phyloP scores from a whole-genome alignment of 2,329 filamentous ascomycete genomes.

The Sporothrix pseudoabietina region DNA sequence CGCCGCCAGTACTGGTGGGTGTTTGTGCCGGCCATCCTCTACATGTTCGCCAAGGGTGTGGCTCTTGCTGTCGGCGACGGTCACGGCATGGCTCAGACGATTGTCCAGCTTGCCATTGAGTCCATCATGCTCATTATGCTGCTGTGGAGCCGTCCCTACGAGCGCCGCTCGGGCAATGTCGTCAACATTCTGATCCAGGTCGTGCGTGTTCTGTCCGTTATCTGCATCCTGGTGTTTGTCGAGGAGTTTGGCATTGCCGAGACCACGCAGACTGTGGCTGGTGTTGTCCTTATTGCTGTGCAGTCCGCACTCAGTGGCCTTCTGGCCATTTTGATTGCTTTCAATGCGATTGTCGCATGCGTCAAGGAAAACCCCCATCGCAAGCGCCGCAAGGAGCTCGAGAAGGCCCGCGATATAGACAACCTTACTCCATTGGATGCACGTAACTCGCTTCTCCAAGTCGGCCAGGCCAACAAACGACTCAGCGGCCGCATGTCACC shows the following conservation, averaged over 20 bases:
- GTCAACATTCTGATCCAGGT: conserved; percentile 92
- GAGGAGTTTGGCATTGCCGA: conserved; percentile 87
- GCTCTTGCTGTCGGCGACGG: conserved; percentile 84
- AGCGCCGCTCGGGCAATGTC: conserved; percentile 82
- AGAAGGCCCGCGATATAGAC: conserved; percentile 78
- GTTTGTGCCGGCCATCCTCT: conserved; percentile 85
- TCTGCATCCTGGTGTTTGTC: conserved; percentile 89
- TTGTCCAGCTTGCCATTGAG: conserved; percentile 80
- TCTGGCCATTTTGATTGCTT: conserved; percentile 81
- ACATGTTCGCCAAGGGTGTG: conserved; percentile 86
- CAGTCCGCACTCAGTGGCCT: conserved; percentile 82
- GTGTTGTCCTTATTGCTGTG: conserved; percentile 89
- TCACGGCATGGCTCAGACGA: conserved; percentile 78
- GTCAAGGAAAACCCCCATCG: conserved; percentile 89
- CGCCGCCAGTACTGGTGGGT: conserved; percentile 96
- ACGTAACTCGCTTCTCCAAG: conserved; percentile 75
- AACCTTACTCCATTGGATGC: conserved; percentile 84
- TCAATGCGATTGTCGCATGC: conserved; percentile 83
- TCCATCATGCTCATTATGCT: conserved; percentile 75
- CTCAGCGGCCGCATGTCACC: conserved; percentile 39
- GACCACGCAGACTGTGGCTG: conserved; percentile 91
- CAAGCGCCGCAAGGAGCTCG: conserved; percentile 82
- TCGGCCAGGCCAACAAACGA: conserved; percentile 51
- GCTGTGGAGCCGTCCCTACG: conserved; percentile 82
- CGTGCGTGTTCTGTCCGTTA: conserved; percentile 84